These are phyloP conservation scores for Magnaporthiopsis poae DNA, from an alignment of 2,329 filamentous ascomycete genomes.

Conservation along the genomic window DNA sequence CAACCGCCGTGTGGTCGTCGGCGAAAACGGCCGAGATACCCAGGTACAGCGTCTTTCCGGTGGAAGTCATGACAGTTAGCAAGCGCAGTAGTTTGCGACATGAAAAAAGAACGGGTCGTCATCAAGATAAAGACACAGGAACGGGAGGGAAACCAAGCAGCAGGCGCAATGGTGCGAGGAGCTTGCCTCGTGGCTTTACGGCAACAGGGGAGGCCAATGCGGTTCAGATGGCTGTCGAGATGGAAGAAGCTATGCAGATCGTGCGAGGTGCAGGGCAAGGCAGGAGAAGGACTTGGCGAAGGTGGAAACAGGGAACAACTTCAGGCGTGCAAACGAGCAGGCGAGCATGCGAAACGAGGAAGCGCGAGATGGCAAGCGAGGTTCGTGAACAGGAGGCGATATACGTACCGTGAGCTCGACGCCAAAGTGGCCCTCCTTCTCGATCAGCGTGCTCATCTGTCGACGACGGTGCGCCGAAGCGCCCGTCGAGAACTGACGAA, in stretches of 20 bases:
- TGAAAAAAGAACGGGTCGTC: too few species aligned
- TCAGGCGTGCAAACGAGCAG: background rate
- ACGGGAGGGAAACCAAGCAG: too few species aligned
- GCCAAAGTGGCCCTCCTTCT: slow-evolving; percentile 33
- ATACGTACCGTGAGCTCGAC: slow-evolving; percentile 35
- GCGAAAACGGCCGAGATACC: slow-evolving; percentile 50
- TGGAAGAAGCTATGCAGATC: background rate
- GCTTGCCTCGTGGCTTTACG: background rate
- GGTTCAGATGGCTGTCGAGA: background rate
- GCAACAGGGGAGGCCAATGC: background rate
- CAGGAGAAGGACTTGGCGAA: background rate
- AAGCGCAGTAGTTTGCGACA: too few species aligned
- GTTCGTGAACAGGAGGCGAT: background rate
- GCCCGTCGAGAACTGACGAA: slow-evolving; percentile 34
- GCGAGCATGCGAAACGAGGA: background rate
- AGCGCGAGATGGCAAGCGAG: background rate
- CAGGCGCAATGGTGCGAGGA: background rate
- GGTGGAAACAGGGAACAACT: background rate
- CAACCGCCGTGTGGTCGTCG: slow-evolving; percentile 41
- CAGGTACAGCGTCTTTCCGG: slow-evolving; percentile 44
- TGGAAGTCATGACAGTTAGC: background rate
- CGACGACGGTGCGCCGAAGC: slow-evolving; percentile 36
- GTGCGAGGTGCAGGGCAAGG: background rate
- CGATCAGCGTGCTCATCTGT: slow-evolving; percentile 34
- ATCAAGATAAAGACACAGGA: too few species aligned